These are phyloP conservation scores for Epichloe typhina DNA, from an alignment of 2,329 filamentous ascomycete species.

Conservation along the genomic window DNA sequence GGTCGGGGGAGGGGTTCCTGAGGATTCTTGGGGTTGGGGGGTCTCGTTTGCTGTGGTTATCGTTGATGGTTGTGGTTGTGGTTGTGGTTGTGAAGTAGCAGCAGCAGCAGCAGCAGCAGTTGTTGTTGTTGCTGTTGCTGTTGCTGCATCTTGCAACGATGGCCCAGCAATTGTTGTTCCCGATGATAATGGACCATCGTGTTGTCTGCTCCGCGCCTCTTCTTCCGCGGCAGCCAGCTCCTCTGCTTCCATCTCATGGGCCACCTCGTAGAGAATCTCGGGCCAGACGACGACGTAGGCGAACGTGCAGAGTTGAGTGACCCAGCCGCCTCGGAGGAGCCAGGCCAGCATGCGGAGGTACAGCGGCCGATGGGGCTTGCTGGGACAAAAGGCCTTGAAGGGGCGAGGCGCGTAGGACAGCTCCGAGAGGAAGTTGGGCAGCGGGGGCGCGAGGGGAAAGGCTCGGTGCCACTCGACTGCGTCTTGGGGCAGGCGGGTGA, in stretches of 20 bases:
- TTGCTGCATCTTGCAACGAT: neutral
- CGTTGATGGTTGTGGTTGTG: neutral
- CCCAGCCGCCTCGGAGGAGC: slow-evolving; percentile 86
- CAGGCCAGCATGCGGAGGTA: slow-evolving; percentile 90
- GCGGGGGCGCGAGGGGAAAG: slow-evolving; percentile 71
- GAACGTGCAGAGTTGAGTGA: slow-evolving; percentile 84
- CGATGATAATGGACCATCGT: neutral
- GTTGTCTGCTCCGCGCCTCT: slow-evolving; percentile 6
- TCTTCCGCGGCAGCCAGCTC: slow-evolving; percentile 34
- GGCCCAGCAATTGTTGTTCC: neutral
- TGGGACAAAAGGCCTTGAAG: slow-evolving; percentile 75
- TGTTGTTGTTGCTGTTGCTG: neutral
- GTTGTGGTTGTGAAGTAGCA: neutral
- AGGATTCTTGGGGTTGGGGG: slow-evolving; percentile 3
- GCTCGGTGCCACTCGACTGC: slow-evolving; percentile 58
- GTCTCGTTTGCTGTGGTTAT: neutral
- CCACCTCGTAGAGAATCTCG: slow-evolving; percentile 70
- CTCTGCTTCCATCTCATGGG: slow-evolving; percentile 55
- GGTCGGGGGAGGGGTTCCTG: slow-evolving; percentile 8
- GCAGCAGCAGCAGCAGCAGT: too few relatives aligned
- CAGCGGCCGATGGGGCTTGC: slow-evolving; percentile 70
- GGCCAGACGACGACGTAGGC: slow-evolving; percentile 76
- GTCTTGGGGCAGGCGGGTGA: slow-evolving; percentile 55
- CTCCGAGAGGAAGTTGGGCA: slow-evolving; percentile 77
- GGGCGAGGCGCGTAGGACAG: slow-evolving; percentile 69